Percentiles rank a stretch among this genome's conserved stretches.
phyloP scores from a whole-genome alignment of 2,329 filamentous ascomycete genomes.

The Byssochlamys sp. region DNA sequence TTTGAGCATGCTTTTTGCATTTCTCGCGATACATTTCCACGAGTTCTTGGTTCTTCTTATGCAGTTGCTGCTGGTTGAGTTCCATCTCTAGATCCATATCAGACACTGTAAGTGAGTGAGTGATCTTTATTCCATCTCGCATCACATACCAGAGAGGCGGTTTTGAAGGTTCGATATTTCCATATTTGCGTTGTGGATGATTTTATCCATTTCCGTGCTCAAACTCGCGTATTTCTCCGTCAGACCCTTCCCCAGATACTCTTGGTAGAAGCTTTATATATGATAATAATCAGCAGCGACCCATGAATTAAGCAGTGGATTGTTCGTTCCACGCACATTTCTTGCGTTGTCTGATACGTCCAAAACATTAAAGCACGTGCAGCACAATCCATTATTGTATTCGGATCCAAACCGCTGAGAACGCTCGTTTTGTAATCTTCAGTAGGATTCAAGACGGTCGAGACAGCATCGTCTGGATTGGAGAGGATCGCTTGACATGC shows the following conservation, averaged over 20 bases:
- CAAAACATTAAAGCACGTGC: constrained; percentile 27
- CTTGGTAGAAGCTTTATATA: constrained; percentile 58
- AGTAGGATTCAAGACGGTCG: constrained; percentile 62
- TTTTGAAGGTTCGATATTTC: constrained; percentile 59
- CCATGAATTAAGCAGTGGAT: neutral
- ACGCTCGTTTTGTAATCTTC: constrained; percentile 87
- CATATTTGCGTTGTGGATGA: constrained; percentile 64
- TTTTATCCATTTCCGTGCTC: constrained; percentile 59
- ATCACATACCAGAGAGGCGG: constrained; percentile 51
- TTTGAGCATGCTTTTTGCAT: constrained; percentile 56
- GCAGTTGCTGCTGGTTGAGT: constrained; percentile 52
- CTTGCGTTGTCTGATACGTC: constrained; percentile 57
- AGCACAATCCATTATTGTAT: constrained; percentile 61
- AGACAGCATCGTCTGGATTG: constrained; percentile 65
- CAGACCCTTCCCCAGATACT: constrained; percentile 61
- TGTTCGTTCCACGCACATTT: constrained; percentile 52
- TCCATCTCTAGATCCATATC: constrained; percentile 41
- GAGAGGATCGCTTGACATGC: constrained; percentile 61
- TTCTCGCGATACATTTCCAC: constrained; percentile 60
- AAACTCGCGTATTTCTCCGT: constrained; percentile 61
- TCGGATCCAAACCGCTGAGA: constrained; percentile 71
- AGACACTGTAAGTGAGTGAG: neutral
- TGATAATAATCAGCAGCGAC: constrained; percentile 8
- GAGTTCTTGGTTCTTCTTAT: constrained; percentile 64
- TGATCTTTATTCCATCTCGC: neutral